Evolutionary conservation across 768 basidiomycete genomes (phyloP), one percentile per base, ranked within the genome.

Genomic region (Artomyces pyxidatus): DNA sequence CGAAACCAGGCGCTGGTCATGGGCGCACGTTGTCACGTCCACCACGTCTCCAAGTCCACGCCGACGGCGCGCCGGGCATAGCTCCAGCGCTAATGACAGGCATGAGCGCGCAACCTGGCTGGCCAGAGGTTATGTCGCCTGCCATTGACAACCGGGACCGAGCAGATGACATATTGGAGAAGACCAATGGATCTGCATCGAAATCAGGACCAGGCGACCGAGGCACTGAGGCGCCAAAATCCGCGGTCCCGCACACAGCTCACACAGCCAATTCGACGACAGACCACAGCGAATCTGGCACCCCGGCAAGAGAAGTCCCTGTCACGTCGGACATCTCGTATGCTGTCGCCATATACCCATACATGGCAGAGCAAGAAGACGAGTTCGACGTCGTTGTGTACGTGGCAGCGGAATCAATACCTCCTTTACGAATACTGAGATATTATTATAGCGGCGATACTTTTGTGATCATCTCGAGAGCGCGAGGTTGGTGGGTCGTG

Each of bases 401-500:
- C 68, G 88, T 76, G 9, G n/a, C n/a, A n/a, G n/a, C n/a, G n/a
- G n/a, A n/a, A n/a, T n/a, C n/a, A n/a, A n/a, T n/a, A n/a, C n/a
- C n/a, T n/a, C n/a, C n/a, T n/a, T n/a, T n/a, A n/a, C n/a, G n/a
- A n/a, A n/a, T n/a, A n/a, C n/a, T n/a, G n/a, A 49, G 17, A 47
- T 42, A 22, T 12, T 48, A 48, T 47, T 39, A 3, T 51, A 94
- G 91, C 14, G 92, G 91, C 35, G 90, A 94, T 61, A 92, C 92
- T 1, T 97, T 93, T 67, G 81, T 95, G 54, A 94, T 97, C 54
- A 70, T 93, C 37, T 89, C 89, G 47, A 82, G 94, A 46, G 85
- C 93, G n/a, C 84, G 94, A 48, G 95, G 96, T 1, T 99, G 96
- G 96, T 99, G 95, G 92, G 88, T 97, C 28, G 96, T 98, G 4